Percentiles rank a stretch among this genome's conserved stretches.
These are phyloP conservation scores for Chamaecyparis obtusa DNA, from an alignment of 75 land plant genomes.

Conservation along the genomic window DNA sequence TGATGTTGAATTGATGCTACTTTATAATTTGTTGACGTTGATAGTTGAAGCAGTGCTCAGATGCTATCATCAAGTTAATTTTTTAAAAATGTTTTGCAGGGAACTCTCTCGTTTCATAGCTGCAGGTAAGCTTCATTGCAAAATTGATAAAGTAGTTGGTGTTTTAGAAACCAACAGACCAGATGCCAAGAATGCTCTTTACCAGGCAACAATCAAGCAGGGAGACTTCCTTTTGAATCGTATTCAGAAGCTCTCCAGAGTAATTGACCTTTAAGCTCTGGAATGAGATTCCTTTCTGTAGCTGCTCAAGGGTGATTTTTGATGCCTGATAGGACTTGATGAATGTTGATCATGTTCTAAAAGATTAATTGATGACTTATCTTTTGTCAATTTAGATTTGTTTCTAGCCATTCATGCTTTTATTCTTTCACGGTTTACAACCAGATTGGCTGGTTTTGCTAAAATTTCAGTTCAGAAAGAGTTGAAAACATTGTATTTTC, in stretches of 20 bases:
- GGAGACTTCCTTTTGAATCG: constrained; percentile 94
- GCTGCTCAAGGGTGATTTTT: not conserved
- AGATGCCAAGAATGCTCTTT: constrained; percentile 96
- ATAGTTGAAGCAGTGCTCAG: not conserved
- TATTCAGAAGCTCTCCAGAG: constrained; percentile 96
- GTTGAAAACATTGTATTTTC: not conserved
- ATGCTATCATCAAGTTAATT: not conserved
- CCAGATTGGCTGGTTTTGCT: not conserved
- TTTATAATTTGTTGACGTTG: not conserved
- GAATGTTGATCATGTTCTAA: not conserved
- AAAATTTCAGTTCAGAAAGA: not conserved
- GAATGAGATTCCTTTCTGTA: not conserved
- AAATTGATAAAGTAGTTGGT: constrained; percentile 96
- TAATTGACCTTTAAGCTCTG: constrained; percentile 73
- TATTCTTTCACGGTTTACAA: not conserved
- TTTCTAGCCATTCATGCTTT: not conserved
- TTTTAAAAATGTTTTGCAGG: constrained; percentile 39
- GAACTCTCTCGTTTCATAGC: constrained; percentile 96
- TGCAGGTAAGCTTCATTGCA: constrained; percentile 94
- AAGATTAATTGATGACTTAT: not conserved
- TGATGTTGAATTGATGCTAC: not conserved
- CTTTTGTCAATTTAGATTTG: not conserved
- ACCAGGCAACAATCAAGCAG: constrained; percentile 97
- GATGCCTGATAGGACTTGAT: not conserved
- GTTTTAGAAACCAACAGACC: constrained; percentile 97